Conservation (phyloP, 202 grass and related monocot species). For the Miscanthus sacchariflorus region DNA sequence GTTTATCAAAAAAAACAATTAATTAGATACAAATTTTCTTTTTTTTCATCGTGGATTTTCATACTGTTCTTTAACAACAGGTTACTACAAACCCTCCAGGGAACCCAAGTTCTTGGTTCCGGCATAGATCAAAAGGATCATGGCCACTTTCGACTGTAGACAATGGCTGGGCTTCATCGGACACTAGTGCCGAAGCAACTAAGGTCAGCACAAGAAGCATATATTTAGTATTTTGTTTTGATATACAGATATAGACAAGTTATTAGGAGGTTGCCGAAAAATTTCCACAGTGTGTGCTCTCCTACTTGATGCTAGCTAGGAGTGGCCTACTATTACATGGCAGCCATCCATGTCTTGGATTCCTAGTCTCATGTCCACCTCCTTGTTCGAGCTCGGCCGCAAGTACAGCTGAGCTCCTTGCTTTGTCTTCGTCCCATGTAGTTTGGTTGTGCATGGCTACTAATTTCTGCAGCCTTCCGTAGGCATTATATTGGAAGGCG, state of each 20-base stretch:
- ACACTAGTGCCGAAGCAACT: slow-evolving; percentile 8
- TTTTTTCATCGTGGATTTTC: not conserved
- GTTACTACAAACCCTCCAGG: slow-evolving; percentile 20
- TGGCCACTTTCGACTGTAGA: slow-evolving; percentile 37
- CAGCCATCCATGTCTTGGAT: too few relatives aligned
- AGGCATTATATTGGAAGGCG: too few relatives aligned
- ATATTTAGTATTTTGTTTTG: not conserved
- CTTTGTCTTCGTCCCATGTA: too few relatives aligned
- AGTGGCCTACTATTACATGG: too few relatives aligned
- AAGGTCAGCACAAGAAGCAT: not conserved
- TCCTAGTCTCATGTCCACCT: too few relatives aligned
- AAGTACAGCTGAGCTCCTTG: too few relatives aligned
- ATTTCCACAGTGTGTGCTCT: too few relatives aligned
- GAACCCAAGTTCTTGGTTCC: not conserved
- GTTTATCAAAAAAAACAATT: not conserved
- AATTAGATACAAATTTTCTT: not conserved
- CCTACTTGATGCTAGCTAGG: too few relatives aligned
- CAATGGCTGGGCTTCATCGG: slow-evolving; percentile 10
- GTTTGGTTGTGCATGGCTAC: too few relatives aligned
- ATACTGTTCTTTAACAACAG: not conserved
- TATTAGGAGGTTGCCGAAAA: not conserved
- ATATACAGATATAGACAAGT: not conserved
- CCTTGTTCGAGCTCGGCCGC: too few relatives aligned
- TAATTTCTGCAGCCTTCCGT: too few relatives aligned
- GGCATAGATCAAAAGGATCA: slow-evolving; percentile 40